Conservation (phyloP, 1,284 basidiomycete species). For the Inonotus hispidus region DNA sequence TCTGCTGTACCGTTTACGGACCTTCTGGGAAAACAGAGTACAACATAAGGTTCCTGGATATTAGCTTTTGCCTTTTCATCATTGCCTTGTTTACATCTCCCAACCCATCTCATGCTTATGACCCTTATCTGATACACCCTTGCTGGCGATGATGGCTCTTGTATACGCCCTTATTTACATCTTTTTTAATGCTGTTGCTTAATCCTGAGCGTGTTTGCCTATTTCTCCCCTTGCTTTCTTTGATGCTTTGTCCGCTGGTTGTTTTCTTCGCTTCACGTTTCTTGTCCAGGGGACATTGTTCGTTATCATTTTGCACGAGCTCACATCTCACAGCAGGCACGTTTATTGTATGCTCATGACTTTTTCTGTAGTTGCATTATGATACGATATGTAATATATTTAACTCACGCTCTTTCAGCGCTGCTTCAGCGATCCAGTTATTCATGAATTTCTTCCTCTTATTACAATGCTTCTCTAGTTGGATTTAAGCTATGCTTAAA, state of each 20-base stretch:
- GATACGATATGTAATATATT: conserved; percentile 15
- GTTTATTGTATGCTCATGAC: conserved; percentile 5
- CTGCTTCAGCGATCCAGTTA: no score
- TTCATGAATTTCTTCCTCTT: no score
- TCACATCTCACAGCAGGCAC: background rate
- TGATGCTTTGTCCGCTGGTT: conserved; percentile 1
- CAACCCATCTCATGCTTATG: background rate
- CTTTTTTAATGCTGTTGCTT: background rate
- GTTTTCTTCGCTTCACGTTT: background rate
- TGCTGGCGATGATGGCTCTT: background rate
- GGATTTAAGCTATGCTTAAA: background rate
- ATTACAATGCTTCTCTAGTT: no score
- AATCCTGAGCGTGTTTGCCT: background rate
- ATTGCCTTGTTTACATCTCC: background rate
- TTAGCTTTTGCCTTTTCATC: background rate
- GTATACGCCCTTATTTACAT: background rate
- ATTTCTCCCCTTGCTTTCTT: background rate
- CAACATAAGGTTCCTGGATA: background rate
- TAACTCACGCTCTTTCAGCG: background rate
- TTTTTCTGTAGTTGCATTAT: background rate
- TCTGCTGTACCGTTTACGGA: background rate
- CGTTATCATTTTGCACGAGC: conserved; percentile 9
- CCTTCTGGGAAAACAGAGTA: background rate
- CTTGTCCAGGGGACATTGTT: conserved; percentile 10
- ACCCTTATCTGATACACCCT: background rate